Evolutionary conservation across 192 early-diverging fungal genomes (phyloP), one percentile per base, ranked within the genome.

Genomic region (Pilaira anomala): DNA sequence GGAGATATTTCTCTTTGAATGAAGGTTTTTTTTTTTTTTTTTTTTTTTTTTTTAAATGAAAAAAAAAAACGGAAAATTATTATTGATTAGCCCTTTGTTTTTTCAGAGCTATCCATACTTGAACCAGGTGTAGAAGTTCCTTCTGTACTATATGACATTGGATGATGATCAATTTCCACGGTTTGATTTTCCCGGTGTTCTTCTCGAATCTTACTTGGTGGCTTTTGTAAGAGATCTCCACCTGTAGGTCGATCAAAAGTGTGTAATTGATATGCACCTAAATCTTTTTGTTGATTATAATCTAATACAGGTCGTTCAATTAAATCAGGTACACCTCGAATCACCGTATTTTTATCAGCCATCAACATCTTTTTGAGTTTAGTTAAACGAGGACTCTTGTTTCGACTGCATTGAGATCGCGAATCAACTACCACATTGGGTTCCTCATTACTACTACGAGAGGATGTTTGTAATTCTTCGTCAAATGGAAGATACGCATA

Each of bases 401-500:
- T 41, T 7, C 11, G 6, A 24, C 12, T n/a, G 12, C 2, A 25
- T 58, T 58, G 4, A 7, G 19, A 14, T 4, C 44, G 13, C 13
- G 22, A 16, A 21, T 42, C 56, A 24, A 12, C 25, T 16, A 19
- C 14, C 24, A 41, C 36, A 1, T 28, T 24, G 22, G 5, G 29
- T 14, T 36, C 33, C 3, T 56, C 54, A n/a, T 58, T 33, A 42
- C 36, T 40, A 24, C 56, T 58, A 12, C 33, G 56, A 24, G 29
- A 22, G 2, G 56, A 36, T 7, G 29, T 42, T 13, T 42, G 19
- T 16, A 21, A 2, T 14, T 53, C 60, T 54, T 69, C 60, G 13
- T 69, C 52, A 25, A 66, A 33, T 0, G 63, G 68, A n/a, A 77
- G 24, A 49, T 79, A 78, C 9, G 68, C 85, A 39, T 89, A 89